Evolutionary conservation across 225 moss, liverwort and hornwort genomes (phyloP), one percentile per base, ranked within the genome.

Genomic region (Polytrichum commune): DNA sequence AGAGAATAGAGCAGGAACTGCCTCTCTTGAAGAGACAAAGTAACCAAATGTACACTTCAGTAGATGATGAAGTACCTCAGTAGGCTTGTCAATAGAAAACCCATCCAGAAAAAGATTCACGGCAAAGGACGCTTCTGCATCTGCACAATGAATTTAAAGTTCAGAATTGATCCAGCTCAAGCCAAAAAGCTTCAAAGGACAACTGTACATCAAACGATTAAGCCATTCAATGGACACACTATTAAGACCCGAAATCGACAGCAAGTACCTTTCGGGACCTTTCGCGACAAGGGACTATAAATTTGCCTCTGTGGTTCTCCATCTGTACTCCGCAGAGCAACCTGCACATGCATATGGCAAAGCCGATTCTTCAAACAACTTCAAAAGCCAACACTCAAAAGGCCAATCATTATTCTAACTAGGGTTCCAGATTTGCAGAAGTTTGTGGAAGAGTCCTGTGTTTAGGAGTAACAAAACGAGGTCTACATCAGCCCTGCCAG

Each of bases 51-150:
- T 91, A 32, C 86, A 89, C 78, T 83, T 95, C 98, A 93, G 93
- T 24, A 58, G 22, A 23, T 58, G 20, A 72, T 19, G 70, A 77
- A 29, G 69, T 90, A 99, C 98, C 93, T 91, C 93, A 29, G 95
- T 88, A 63, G 90, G 87, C 74, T 81, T 91, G 73, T 91, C 95
- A 25, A 99, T 85, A 57, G 92, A 86, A 78, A 99, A 99, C 3
- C 98, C 98, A 78, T 91, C 90, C 26, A 78, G 77, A 72, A 99
- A 91, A 28, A 99, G 82, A 79, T 99, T 99, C 65, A 99, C 85
- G 35, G 98, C 91, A 78, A 99, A 99, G 20, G 95, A 95, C 26
- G 87, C 84, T 80, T 93, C 83, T 8, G 88, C 81, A 76, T 83
- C 89, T 85, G 75, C 72, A 69, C 69, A 70, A 69, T 10, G 24